phyloP scores from a whole-genome alignment of 129 eudicot genomes.

The Lactuca sativa region DNA sequence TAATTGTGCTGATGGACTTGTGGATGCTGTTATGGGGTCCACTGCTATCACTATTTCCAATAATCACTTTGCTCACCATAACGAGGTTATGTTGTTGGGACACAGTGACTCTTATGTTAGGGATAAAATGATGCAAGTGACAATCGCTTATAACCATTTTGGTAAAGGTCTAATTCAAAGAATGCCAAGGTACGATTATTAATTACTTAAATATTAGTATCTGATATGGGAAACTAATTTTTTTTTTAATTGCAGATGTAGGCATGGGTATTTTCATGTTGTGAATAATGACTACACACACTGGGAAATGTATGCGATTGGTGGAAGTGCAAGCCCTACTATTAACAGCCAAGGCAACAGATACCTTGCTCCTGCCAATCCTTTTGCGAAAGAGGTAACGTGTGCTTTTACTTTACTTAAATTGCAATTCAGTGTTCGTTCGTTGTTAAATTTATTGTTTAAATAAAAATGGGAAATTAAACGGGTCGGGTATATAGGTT shows the following conservation, averaged over 20 bases:
- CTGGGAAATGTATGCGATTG: constrained; percentile 99
- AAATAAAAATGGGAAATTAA: neutral
- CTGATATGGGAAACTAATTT: no score
- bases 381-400: constrained; percentile 88
- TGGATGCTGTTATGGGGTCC: constrained; percentile 96
- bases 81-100: constrained; percentile 97
- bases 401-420: neutral
- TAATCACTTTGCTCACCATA: constrained; percentile 81
- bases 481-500: constrained; percentile 40
- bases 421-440: neutral
- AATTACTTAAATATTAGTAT: no score
- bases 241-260: no score
- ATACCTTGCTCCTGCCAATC: constrained; percentile 82
- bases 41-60: constrained; percentile 91
- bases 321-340: constrained; percentile 93
- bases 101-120: constrained; percentile 78
- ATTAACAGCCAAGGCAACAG: constrained; percentile 96
- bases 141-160: constrained; percentile 90
- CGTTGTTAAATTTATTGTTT: no score
- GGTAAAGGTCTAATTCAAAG: constrained; percentile 93
- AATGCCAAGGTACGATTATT: constrained; percentile 80
- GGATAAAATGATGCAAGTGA: constrained; percentile 95
- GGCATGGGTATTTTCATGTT: constrained; percentile 95
- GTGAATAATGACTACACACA: constrained; percentile 99
- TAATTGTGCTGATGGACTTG: constrained; percentile 87